Evolutionary conservation across 345 rosid genomes (phyloP), one percentile per base, ranked within the genome.

Genomic region (Rhodamnia rubescens): DNA sequence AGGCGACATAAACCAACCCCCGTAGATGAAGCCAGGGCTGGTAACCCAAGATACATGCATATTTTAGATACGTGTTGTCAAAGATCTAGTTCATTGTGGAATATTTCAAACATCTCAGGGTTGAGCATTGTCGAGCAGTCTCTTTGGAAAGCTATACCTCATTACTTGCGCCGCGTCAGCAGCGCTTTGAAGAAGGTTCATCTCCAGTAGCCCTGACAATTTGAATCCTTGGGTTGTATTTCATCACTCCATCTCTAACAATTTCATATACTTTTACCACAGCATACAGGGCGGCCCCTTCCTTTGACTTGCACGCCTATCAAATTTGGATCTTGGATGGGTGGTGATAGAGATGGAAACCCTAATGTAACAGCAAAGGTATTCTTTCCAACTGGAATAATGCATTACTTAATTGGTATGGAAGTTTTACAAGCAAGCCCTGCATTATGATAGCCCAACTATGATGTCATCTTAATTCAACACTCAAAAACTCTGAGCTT

Each of bases 291-390:
- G 86, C 92, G 89, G 87, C 91, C 96, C 55, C 97, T 96, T 87
- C 99, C 99, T 56, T 91, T 96, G 86, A 96, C 95, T 85, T 93
- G 97, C 89, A 93, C 99, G 1, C 99, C 99, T 8, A 96, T 96
- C 86, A 96, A 90, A 86, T 94, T 96, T 88, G 99, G 99, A 47
- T 95, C 99, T 84, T 96, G 99, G 99, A 96, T 96, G 98, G 99
- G 99, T 83, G 99, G 99, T 89, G 99, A 96, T 89, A 91, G 98
- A 92, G 99, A 96, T 92, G 99, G 99, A 88, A 96, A 96, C 90
- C 99, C 99, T 53, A 96, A 93, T 90, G 98, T 96, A 53, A 96
- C 98, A 12, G 92, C 99, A 61, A 95, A 96, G 95, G 99, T 94
- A 91, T 89, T 82, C 81, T 86, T 85, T 53, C 86, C 78, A 8